Evolutionary conservation across 805 yeast genomes (phyloP).

Genomic region (Komagataella mondaviorum): DNA sequence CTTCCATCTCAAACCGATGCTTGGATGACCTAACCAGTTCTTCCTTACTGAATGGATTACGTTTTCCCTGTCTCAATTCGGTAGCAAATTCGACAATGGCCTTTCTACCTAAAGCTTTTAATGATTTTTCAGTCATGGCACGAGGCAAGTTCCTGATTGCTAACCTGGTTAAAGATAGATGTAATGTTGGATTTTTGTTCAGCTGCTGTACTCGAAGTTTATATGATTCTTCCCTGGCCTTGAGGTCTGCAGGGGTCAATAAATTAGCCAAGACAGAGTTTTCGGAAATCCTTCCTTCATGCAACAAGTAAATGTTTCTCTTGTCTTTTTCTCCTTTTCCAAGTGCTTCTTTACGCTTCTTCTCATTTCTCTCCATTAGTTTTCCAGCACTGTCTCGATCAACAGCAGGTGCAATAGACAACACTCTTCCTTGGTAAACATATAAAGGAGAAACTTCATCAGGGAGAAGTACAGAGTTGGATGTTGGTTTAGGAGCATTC

Average conservation of each 20-base stretch:
- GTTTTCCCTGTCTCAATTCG: slow-evolving; percentile 58
- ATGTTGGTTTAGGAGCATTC: slow-evolving; percentile 60
- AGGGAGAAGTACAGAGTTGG: slow-evolving; percentile 60
- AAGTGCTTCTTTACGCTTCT: slow-evolving; percentile 55
- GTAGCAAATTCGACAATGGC: slow-evolving; percentile 91
- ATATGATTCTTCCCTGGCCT: slow-evolving; percentile 78
- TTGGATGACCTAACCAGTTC: slow-evolving; percentile 72
- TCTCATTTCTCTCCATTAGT: slow-evolving; percentile 61
- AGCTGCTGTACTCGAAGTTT: slow-evolving; percentile 80
- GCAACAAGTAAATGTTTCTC: slow-evolving; percentile 73
- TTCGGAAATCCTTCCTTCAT: slow-evolving; percentile 85
- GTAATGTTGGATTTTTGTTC: slow-evolving; percentile 81
- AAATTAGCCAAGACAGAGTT: slow-evolving; percentile 66
- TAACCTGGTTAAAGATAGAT: slow-evolving; percentile 85
- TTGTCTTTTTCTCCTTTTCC: slow-evolving; percentile 78
- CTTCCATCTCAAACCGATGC: slow-evolving; percentile 29
- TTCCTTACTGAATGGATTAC: slow-evolving; percentile 84
- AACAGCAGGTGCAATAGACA: slow-evolving; percentile 75
- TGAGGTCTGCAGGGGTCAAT: slow-evolving; percentile 62
- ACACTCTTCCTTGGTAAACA: slow-evolving; percentile 84
- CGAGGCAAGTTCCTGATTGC: slow-evolving; percentile 93
- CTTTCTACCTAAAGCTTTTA: slow-evolving; percentile 86
- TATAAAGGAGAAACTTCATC: slow-evolving; percentile 87
- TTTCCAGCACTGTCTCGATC: slow-evolving; percentile 71
- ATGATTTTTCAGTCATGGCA: slow-evolving; percentile 75